Conservation (phyloP, 2,329 filamentous ascomycete species). For the Mariannaea elegans region DNA sequence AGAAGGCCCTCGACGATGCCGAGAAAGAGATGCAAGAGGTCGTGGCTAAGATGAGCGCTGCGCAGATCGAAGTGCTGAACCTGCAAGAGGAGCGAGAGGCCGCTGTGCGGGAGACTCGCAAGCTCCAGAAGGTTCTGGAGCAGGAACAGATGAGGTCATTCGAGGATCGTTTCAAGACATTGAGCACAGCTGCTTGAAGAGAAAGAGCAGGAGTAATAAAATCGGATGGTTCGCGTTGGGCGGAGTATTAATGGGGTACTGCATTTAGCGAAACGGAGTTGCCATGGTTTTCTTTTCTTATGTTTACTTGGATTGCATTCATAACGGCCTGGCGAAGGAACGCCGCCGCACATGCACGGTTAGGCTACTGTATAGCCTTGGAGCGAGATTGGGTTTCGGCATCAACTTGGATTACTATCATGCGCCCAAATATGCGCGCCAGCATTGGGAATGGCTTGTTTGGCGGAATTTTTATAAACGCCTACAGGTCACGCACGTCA, state of each 20-base stretch:
- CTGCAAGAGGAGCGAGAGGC: slow-evolving; percentile 80
- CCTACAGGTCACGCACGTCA: not conserved
- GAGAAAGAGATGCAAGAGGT: slow-evolving; percentile 87
- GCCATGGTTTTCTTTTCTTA: slow-evolving; percentile 31
- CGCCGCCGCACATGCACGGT: slow-evolving; percentile 13
- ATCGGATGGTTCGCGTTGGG: slow-evolving; percentile 6
- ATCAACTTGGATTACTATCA: slow-evolving; percentile 24
- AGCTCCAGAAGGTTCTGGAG: slow-evolving; percentile 72
- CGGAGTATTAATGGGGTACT: slow-evolving; percentile 32
- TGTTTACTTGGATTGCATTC: slow-evolving; percentile 29
- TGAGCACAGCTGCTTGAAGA: slow-evolving; percentile 39
- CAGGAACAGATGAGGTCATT: slow-evolving; percentile 67
- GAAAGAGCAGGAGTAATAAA: slow-evolving; percentile 22
- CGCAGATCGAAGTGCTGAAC: slow-evolving; percentile 84
- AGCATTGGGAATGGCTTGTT: slow-evolving; percentile 22
- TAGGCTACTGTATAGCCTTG: slow-evolving; percentile 21
- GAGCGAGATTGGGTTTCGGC: slow-evolving; percentile 17
- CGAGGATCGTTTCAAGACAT: slow-evolving; percentile 49
- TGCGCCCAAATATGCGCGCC: slow-evolving; percentile 23
- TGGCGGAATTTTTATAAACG: slow-evolving; percentile 3
- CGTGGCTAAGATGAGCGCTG: slow-evolving; percentile 79
- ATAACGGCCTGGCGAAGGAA: slow-evolving; percentile 20
- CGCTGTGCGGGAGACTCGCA: slow-evolving; percentile 75
- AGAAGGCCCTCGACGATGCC: slow-evolving; percentile 68
- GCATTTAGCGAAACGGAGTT: slow-evolving; percentile 53